Percentiles rank a stretch among this genome's conserved stretches.
These are phyloP conservation scores for Chaetomium fimeti DNA, from an alignment of 495 filamentous ascomycete genomes.

Conservation along the genomic window DNA sequence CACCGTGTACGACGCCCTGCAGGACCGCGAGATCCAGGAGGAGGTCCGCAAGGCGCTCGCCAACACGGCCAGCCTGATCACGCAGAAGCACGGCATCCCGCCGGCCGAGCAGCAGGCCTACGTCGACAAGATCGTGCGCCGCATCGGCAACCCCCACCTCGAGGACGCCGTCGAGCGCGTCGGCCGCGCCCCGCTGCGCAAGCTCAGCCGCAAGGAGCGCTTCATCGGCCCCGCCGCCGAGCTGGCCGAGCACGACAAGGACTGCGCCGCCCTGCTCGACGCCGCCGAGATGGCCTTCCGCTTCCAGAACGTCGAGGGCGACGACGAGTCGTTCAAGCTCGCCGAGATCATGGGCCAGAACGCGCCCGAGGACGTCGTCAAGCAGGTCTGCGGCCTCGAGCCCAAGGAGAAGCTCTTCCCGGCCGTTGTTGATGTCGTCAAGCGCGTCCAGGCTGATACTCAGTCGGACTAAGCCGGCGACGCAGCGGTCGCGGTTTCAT, in stretches of 20 bases:
- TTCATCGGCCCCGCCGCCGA: constrained; percentile 90
- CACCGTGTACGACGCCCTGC: constrained; percentile 82
- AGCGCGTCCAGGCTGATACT: constrained; percentile 68
- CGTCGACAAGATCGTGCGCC: constrained; percentile 84
- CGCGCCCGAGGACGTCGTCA: constrained; percentile 63
- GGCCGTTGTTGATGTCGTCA: constrained; percentile 67
- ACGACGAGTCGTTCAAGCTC: constrained; percentile 80
- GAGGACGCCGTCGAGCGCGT: constrained; percentile 93
- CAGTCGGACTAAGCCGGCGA: constrained; percentile 32
- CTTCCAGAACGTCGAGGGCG: constrained; percentile 87
- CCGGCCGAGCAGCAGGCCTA: constrained; percentile 79
- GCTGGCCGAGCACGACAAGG: constrained; percentile 72
- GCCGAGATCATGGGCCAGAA: constrained; percentile 76
- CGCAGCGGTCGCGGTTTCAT: neutral
- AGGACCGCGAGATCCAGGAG: constrained; percentile 62
- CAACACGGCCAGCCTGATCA: constrained; percentile 82
- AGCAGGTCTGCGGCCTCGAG: constrained; percentile 72
- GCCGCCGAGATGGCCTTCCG: constrained; percentile 82
- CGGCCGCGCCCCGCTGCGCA: constrained; percentile 89
- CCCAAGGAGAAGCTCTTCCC: constrained; percentile 69
- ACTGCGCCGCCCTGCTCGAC: constrained; percentile 66
- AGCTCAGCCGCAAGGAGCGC: constrained; percentile 87
- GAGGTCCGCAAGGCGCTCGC: constrained; percentile 72
- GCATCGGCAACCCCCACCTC: constrained; percentile 93
- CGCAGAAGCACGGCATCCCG: constrained; percentile 78